A percentile compares a stretch with the other conserved stretches of the same genome.
These are phyloP conservation scores for Patellaria atrata DNA, from an alignment of 495 filamentous ascomycete genomes.

Conservation along the genomic window DNA sequence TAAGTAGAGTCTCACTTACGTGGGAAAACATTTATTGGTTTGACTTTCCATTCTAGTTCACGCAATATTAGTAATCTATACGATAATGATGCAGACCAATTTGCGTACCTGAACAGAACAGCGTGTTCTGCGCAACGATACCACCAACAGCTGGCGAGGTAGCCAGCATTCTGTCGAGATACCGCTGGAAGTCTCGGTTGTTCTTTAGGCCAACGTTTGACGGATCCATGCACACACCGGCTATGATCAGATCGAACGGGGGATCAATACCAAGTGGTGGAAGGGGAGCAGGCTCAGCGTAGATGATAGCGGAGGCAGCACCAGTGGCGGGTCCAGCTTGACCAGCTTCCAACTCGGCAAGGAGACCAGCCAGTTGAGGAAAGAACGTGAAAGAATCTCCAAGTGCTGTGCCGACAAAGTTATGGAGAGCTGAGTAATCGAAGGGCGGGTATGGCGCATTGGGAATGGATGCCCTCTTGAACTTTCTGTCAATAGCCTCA, in stretches of 20 bases:
- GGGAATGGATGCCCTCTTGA: background rate
- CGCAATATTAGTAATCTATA: no score
- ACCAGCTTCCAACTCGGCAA: constrained; percentile 2
- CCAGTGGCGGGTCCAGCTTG: background rate
- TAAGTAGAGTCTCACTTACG: background rate
- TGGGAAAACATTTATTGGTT: constrained; percentile 2
- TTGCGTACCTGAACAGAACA: constrained; percentile 3
- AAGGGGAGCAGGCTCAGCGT: background rate
- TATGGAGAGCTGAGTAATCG: background rate
- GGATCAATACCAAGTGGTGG: background rate
- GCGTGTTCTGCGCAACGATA: background rate
- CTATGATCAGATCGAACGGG: constrained; percentile 1
- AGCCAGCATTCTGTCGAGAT: background rate
- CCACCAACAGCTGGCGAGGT: background rate
- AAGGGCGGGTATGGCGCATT: constrained; percentile 1
- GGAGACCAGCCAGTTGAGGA: background rate
- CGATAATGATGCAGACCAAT: no score
- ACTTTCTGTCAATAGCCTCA: constrained; percentile 1
- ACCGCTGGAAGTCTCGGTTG: background rate
- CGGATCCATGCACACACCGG: constrained; percentile 1
- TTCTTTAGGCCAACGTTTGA: background rate
- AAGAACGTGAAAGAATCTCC: background rate
- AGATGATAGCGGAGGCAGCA: background rate
- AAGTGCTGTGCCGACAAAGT: background rate
- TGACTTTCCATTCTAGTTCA: constrained; percentile 4